phyloP scores from a whole-genome alignment of 1,139 yeast species.

The Wickerhamomyces sp. region DNA sequence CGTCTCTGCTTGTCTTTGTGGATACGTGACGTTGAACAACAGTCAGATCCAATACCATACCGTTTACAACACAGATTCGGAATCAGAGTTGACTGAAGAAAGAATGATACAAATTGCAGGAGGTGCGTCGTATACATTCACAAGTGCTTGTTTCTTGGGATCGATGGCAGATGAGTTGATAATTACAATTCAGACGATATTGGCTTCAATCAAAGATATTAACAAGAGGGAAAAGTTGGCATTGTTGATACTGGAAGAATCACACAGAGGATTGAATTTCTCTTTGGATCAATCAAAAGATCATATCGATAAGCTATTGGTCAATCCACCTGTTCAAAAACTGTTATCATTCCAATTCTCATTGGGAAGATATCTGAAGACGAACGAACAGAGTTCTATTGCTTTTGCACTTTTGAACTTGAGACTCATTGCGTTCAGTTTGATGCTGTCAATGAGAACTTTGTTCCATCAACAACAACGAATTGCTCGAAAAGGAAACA shows the following conservation, averaged over 20 bases:
- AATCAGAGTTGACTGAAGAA: constrained; percentile 7
- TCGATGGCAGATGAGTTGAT: constrained; percentile 64
- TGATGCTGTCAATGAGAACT: constrained; percentile 66
- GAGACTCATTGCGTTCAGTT: constrained; percentile 66
- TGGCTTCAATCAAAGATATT: constrained; percentile 27
- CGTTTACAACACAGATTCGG: not conserved
- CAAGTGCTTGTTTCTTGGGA: constrained; percentile 62
- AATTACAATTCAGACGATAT: constrained; percentile 45
- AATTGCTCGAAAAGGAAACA: constrained; percentile 23
- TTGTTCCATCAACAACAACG: constrained; percentile 32
- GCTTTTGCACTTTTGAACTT: constrained; percentile 69
- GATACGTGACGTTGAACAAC: constrained; percentile 34
- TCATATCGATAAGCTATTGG: constrained; percentile 64
- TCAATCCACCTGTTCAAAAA: constrained; percentile 70
- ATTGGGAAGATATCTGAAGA: constrained; percentile 54
- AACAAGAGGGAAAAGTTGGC: constrained; percentile 31
- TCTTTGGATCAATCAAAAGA: constrained; percentile 61
- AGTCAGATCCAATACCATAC: constrained; percentile 22
- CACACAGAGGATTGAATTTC: constrained; percentile 65
- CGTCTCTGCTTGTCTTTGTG: constrained; percentile 55
- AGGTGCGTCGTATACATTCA: constrained; percentile 60
- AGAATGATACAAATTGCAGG: constrained; percentile 37
- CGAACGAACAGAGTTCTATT: constrained; percentile 48
- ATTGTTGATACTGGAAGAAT: constrained; percentile 49
- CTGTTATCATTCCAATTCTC: constrained; percentile 59